Conservation (phyloP, 345 rosid genomes). For the Excoecaria agallocha region DNA sequence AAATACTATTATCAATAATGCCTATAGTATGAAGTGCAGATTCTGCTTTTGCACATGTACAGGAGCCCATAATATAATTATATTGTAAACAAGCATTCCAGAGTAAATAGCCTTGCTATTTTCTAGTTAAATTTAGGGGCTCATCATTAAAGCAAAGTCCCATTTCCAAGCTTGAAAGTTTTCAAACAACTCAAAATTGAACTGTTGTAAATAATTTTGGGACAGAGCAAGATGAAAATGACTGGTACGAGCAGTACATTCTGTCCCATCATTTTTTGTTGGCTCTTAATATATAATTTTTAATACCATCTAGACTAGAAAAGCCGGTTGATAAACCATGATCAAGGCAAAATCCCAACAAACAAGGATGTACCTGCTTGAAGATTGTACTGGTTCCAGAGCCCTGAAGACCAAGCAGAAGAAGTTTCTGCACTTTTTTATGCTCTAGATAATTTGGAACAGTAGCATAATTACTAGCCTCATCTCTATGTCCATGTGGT, state of each 20-base stretch:
- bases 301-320: background rate
- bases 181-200: background rate
- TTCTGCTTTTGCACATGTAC: background rate
- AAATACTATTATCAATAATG: background rate
- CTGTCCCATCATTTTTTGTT: background rate
- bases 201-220: background rate
- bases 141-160: background rate
- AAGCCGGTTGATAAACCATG: background rate
- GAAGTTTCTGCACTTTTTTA: constrained; percentile 73
- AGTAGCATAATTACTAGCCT: constrained; percentile 61
- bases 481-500: constrained; percentile 64
- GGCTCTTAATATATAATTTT: background rate
- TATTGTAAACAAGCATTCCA: background rate
- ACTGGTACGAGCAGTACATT: background rate
- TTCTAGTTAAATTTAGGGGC: too few relatives aligned
- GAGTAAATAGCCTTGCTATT: background rate
- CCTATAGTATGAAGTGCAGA: background rate
- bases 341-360: background rate
- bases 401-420: constrained; percentile 75
- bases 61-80: background rate
- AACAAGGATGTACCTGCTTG: constrained; percentile 64
- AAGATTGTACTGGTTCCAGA: constrained; percentile 98
- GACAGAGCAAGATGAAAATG: background rate
- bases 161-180: background rate
- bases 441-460: constrained; percentile 86